phyloP scores from a whole-genome alignment of 345 rosid species.

The Erucastrum elatum region DNA sequence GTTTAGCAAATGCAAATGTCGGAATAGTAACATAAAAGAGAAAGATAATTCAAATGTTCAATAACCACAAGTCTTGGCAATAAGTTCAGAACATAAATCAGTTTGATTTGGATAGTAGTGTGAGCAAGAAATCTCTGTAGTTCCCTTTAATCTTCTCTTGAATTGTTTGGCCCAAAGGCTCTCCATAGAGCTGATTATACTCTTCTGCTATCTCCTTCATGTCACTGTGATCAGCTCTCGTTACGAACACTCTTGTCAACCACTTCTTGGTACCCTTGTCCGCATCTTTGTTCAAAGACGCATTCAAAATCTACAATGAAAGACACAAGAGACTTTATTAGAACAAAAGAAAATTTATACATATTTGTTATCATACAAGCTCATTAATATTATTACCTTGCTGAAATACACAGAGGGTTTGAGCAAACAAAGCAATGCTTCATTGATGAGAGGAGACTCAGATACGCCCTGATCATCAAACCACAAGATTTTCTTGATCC shows the following conservation, averaged over 20 bases:
- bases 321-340: not conserved
- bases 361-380: not conserved
- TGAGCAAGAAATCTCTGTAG: slow-evolving; percentile 72
- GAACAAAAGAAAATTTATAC: not conserved
- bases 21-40: not conserved
- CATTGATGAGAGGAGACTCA: slow-evolving; percentile 44
- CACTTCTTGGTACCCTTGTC: slow-evolving; percentile 58
- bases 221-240: slow-evolving; percentile 62
- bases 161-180: slow-evolving; percentile 49
- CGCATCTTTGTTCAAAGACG: slow-evolving; percentile 49
- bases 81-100: slow-evolving; percentile 20
- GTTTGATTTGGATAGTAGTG: slow-evolving; percentile 50
- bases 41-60: not conserved
- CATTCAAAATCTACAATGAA: slow-evolving; percentile 57
- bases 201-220: slow-evolving; percentile 58
- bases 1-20: slow-evolving; percentile 5
- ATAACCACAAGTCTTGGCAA: not conserved
- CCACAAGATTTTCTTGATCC: slow-evolving; percentile 2
- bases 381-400: slow-evolving; percentile 46
- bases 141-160: slow-evolving; percentile 62
- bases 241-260: slow-evolving; percentile 69
- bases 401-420: slow-evolving; percentile 64
- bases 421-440: slow-evolving; percentile 61
- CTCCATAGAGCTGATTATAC: slow-evolving; percentile 47
- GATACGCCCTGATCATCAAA: slow-evolving; percentile 53